Base-by-base conservation (phyloP, 225 moss, liverwort and hornwort species). In the Neckera pumila region DNA sequence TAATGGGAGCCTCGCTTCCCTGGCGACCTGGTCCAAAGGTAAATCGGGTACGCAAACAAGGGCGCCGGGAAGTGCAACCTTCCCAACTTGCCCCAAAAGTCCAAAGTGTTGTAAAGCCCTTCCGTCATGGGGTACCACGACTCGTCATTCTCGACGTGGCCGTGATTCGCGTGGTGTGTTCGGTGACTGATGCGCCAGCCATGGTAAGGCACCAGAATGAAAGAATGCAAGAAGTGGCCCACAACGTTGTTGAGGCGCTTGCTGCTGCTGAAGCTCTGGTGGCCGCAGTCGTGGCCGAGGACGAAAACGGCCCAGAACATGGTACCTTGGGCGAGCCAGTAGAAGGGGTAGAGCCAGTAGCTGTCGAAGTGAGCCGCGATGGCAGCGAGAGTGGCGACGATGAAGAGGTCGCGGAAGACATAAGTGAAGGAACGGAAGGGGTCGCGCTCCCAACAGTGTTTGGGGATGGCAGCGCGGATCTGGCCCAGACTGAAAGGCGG, bases 291-390 rank as follows among this genome's bases (percentile, higher is more conserved):
- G 86, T 96, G 96, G 11, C 96, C 96, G 22, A 96, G 81, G 1
- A 96, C 96, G 76, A 96, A 96, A 21, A 96, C 38, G 30, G 96
- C 95, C 96, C 96, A 95, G 84, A 96, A 93, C 96, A 96, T 94
- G 27, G 96, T 96, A 6, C 96, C 96, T 64, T 96, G 96, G 22
- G 88, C 73, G 7, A 93, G 57, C 96, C 95, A 96, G 85, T 96
- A 96, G 12, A 94, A 75, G 15, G 95, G 96, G 93, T 94, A 96
- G 3, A 96, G 53, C 25, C 47, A 30, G 92, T 90, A 91, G 66
- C 66, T 86, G 78, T 96, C 64, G 57, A 84, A 4, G 28, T 56
- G 58, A 1, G 69, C 89, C 27, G 96, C 94, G 31, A 79, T 65
- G 23, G 14, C 30, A n/a, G 90, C 96, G 30, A 93, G 84, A 14